Base-by-base conservation (phyloP, 202 grass and related monocot species). In the Setaria italica region DNA sequence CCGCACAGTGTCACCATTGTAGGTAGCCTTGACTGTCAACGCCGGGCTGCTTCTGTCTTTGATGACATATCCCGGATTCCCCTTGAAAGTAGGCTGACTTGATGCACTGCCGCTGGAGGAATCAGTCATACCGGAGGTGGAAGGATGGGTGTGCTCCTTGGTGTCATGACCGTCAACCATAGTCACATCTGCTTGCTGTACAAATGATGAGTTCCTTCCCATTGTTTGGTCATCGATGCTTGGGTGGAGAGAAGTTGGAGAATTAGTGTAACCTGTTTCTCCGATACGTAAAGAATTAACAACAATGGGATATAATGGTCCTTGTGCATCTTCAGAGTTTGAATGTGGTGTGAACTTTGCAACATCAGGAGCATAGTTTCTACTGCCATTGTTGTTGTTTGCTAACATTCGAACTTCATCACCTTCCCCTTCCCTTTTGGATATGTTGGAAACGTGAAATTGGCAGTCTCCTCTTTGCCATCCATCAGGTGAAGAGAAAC, bases 61-160 rank as follows among this genome's bases (percentile, higher is more conserved):
- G 55, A 48, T 7, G 42, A 20, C 10, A 2, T 7, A 34, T 63
- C 67, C 70, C 21, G 54, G 70, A 56, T 86, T 90, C 77, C 86
- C 85, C 78, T 94, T 92, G 77, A 91, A 90, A 79, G 85, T 92
- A 39, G 89, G 90, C 21, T 85, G 79, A 45, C 90, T 96, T 51
- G 97, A 99, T 53, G 97, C 90, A 10, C 94, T 96, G 68, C 83
- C 85, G 1, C 93, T 99, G 10, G 97, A 99, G 33, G 97, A 94
- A 86, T 95, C 93, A 14, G 88, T 90, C 88, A 49, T 94, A 48
- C 90, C 87, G n/a, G 93, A 99, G 66, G 86, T 92, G 60, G 92
- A 90, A 72, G 85, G 91, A 81, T 85, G 49, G 34, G 80, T 86
- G 32, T 88, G 83, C 77, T 85, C 91, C 87, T 67, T 72, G 77